Evolutionary conservation across 768 basidiomycete genomes (phyloP), one percentile per base, ranked within the genome.

Genomic region (Suillus luteus): DNA sequence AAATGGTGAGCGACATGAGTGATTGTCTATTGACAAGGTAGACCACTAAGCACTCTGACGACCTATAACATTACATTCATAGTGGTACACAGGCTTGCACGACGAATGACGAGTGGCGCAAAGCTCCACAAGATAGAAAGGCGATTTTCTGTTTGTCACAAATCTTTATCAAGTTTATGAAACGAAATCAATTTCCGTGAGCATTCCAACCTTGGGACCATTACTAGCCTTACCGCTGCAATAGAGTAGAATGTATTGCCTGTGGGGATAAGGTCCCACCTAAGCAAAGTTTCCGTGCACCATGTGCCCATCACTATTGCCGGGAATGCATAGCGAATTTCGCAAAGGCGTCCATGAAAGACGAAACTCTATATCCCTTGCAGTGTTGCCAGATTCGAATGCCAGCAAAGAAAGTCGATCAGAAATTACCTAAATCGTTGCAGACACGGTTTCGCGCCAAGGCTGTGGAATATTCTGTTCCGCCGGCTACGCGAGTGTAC

Each of bases 351-450:
- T 80, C 82, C 41, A 78, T 70, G 12, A 74, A 72, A 27, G 83
- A 86, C 69, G 85, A 86, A 67, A 78, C 80, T 0, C 73, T 86
- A 0, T 81, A 80, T 52, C 85, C 86, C 0, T 75, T 84, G 22
- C 78, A 79, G 54, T 87, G 85, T 67, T 87, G 86, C 70, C 69
- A 77, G 40, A 65, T 76, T 46, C 68, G 71, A 0, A 74, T 86
- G 35, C 73, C 79, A 3, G 60, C 68, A 31, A 65, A 71, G 24
- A 54, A 48, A 8, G 59, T 83, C 40, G 60, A 65, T 12, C 72
- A 69, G 11, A 76, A 81, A 49, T 67, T 85, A 22, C 68, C 75
- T 5, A 14, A 62, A 15, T 63, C 65, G 31, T 67, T 79, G 57
- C 74, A 68, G 40, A 51, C 57, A 9, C 62, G 69, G 2, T 83